Evolutionary conservation across 306 rosid genomes (phyloP).

Genomic region (Lagenaria siceraria): DNA sequence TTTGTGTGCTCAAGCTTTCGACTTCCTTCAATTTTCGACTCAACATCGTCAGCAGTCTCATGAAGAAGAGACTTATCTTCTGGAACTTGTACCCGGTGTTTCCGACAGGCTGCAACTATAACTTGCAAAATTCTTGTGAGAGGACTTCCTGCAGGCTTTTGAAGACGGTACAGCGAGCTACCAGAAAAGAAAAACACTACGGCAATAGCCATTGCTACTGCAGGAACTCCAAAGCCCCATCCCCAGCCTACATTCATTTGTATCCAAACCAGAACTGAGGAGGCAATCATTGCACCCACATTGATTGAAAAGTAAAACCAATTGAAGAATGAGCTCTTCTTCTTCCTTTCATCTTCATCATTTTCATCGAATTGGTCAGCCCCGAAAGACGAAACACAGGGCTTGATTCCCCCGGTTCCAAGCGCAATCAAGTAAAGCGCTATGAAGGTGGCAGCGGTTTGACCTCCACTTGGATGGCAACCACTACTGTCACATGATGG

Average conservation of each 20-base stretch:
- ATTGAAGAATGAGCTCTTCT: slow-evolving; percentile 64
- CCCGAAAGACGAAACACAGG: slow-evolving; percentile 79
- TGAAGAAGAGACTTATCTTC: slow-evolving; percentile 52
- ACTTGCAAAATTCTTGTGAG: slow-evolving; percentile 69
- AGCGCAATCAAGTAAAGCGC: slow-evolving; percentile 76
- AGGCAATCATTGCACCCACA: slow-evolving; percentile 60
- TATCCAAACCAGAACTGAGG: slow-evolving; percentile 65
- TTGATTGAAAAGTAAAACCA: slow-evolving; percentile 87
- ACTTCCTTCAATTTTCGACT: slow-evolving; percentile 61
- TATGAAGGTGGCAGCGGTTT: slow-evolving; percentile 29
- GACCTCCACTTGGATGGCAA: slow-evolving; percentile 40
- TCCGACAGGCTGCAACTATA: slow-evolving; percentile 46
- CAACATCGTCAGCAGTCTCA: slow-evolving; percentile 51
- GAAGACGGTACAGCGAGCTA: slow-evolving; percentile 48
- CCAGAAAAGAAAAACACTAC: slow-evolving; percentile 48
- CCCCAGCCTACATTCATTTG: slow-evolving; percentile 86
- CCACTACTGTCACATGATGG: slow-evolving; percentile 35
- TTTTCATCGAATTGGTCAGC: slow-evolving; percentile 80
- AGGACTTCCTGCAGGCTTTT: slow-evolving; percentile 77
- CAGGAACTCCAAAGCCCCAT: slow-evolving; percentile 88
- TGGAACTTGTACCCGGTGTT: slow-evolving; percentile 31
- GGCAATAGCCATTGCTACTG: slow-evolving; percentile 64
- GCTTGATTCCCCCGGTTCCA: slow-evolving; percentile 85
- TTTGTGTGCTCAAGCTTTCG: slow-evolving; percentile 71
- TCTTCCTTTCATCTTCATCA: slow-evolving; percentile 42